Evolutionary conservation across 306 rosid genomes (phyloP).

Genomic region (Dalbergia oliveri): DNA sequence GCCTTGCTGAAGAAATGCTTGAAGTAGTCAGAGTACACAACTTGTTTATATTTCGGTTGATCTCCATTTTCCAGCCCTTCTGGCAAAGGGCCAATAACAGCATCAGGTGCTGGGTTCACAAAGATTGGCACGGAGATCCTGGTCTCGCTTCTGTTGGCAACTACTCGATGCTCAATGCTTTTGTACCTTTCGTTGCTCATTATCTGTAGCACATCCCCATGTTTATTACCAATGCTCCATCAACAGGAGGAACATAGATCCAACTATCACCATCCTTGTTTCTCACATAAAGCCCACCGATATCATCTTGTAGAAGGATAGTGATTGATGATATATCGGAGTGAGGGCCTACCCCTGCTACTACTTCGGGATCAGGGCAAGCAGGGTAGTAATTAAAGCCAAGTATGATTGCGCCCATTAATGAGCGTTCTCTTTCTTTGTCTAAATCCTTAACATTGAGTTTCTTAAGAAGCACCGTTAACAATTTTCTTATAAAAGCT

Average conservation of each 20-base stretch:
- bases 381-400: conserved; percentile 55
- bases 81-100: conserved; percentile 53
- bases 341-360: conserved; percentile 52
- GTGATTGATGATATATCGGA: conserved; percentile 56
- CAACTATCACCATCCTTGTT: conserved; percentile 46
- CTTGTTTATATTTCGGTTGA: conserved; percentile 48
- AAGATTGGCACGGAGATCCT: conserved; percentile 58
- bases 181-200: conserved; percentile 53
- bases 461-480: conserved; percentile 47
- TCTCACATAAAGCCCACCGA: conserved; percentile 53
- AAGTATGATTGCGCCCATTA: conserved; percentile 51
- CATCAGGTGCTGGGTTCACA: conserved; percentile 53
- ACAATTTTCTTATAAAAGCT: conserved; percentile 42
- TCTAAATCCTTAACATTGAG: conserved; percentile 49
- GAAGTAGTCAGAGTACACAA: conserved; percentile 52
- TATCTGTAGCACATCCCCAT: conserved; percentile 57
- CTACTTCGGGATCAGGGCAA: conserved; percentile 53
- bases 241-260: conserved; percentile 51
- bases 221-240: conserved; percentile 55
- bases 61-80: conserved; percentile 51
- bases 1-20: conserved; percentile 59
- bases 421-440: conserved; percentile 41
- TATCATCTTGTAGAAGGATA: conserved; percentile 55
- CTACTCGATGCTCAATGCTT: conserved; percentile 54
- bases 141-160: conserved; percentile 44